A percentile compares a stretch with the other conserved stretches of the same genome.
Conservation (phyloP, 148 eudicot genomes). For the Dysphania ambrosioides region DNA sequence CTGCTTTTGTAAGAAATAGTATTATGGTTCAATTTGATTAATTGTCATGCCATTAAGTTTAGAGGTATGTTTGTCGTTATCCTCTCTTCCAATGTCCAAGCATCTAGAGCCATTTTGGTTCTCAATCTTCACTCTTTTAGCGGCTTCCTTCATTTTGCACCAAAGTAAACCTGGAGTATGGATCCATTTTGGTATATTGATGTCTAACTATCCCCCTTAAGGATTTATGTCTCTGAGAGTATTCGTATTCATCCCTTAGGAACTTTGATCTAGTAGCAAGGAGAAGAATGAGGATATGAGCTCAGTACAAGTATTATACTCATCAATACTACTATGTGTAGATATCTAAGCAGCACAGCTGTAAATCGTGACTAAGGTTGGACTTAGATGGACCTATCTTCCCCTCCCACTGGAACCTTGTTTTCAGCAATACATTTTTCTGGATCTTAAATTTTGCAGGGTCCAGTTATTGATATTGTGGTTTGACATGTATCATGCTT, state of each 20-base stretch:
- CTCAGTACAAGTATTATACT: not conserved
- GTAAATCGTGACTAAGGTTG: not conserved
- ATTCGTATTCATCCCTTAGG: not conserved
- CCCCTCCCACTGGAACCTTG: not conserved
- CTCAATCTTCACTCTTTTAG: not conserved
- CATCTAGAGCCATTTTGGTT: not conserved
- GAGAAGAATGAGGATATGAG: not conserved
- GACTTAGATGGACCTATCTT: not conserved
- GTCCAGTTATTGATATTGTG: not conserved
- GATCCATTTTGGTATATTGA: not conserved
- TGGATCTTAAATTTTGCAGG: not conserved
- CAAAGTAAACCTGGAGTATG: not conserved
- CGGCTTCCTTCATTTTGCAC: not conserved
- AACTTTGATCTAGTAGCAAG: not conserved
- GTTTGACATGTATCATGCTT: conserved; percentile 8
- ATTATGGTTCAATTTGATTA: not conserved
- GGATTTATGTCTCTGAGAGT: not conserved
- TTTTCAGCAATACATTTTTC: not conserved
- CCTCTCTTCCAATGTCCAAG: not conserved
- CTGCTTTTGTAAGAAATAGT: not conserved
- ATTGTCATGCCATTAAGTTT: not conserved
- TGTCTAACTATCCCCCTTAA: not conserved
- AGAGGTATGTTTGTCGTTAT: not conserved
- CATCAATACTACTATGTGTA: not conserved
- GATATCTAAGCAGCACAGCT: not conserved